Base-by-base conservation (phyloP, 2,329 filamentous ascomycete species). In the Thelonectria blattea region DNA sequence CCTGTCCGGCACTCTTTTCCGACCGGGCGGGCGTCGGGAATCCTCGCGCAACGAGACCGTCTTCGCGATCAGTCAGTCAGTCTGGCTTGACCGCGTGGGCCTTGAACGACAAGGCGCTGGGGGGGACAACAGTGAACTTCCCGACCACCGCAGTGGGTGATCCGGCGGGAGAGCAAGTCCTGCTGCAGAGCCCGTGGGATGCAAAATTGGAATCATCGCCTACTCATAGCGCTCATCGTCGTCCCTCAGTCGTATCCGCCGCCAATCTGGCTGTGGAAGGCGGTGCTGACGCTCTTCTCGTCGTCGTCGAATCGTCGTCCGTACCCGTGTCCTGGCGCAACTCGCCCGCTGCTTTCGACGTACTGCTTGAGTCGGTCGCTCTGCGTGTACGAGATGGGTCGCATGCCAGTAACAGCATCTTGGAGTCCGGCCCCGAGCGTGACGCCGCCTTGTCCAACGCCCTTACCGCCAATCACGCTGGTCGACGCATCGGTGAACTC, bases 261-360 rank as follows among this genome's bases (percentile, higher is more conserved):
- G 64, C 92, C 93, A 68, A 97, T 88, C 78, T 98, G 95, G 80
- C 93, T 97, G 63, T 94, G 93, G 79, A 98, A 99, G 50, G 93
- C 93, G 53, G 95, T 98, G 73, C 92, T 97, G 71, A 98, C 88
- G 77, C 94, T 98, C 79, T 95, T 92, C 72, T 95, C 92, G 74
- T 98, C 95, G 68, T 99, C 95, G 68, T 99, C 95, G 63, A 90
- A 87, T 53, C 82, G 83, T 70, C 89, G 90, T 54, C 86, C 88
- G 72, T 86, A 92, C 53, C 89, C 87, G 74, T 88, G 91, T 64
- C 85, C 82, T 27, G 82, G 83, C 46, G 87, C 87, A 64, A 86
- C 82, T 51, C 91, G 90, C 10, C 89, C 88, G 61, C 89, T 90
- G 68, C 89, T 92, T 76, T 98, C 95, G 27, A 97, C 92, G 71